Base-by-base conservation (phyloP, 805 yeast species). In the Kluyveromyces lactis region DNA sequence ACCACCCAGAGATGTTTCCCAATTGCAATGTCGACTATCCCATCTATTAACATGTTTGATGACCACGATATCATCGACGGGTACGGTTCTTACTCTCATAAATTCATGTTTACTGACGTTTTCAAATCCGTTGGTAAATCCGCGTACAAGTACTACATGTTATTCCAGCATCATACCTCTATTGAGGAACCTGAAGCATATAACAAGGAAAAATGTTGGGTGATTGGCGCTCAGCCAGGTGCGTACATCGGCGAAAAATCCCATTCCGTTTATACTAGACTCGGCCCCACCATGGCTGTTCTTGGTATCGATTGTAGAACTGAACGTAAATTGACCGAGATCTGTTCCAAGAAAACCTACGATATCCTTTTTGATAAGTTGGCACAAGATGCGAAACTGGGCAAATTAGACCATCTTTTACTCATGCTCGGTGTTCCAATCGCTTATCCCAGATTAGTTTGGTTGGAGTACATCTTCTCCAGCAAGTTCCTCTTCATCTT, bases 61-160 rank as follows among this genome's bases (percentile, higher is more conserved):
- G 98, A 90, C 59, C 98, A 90, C 62, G 97, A 92, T 59, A 85
- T 90, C 38, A 89, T 92, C 49, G 98, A 90, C 56, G 98, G 97
- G 2, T 90, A 77, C 63, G 98, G 97, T 2, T 84, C 95, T 0
- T 90, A 90, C 59, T 68, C 71, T 36, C 83, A 86, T 48, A 41
- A 60, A 1, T 85, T 95, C 26, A 87, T 86, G 95, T 51, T 52
- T 2, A 74, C 77, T 29, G 78, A 76, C 1, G 73, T 85, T 7
- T 85, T 90, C 56, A 57, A 62, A 41, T 75, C 80, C 10, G 72
- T 90, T 24, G 97, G 97, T 8, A 71, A 72, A 43, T 63, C 75
- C 10, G 96, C 97, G 2, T 86, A 76, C 67, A 79, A 79, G 54
- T 89, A 82, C 62, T 90, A 92, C 61, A 73, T 87, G 83, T 60